Base-by-base conservation (phyloP, 2,329 filamentous ascomycete genomes). In the Cladosporium sp. region DNA sequence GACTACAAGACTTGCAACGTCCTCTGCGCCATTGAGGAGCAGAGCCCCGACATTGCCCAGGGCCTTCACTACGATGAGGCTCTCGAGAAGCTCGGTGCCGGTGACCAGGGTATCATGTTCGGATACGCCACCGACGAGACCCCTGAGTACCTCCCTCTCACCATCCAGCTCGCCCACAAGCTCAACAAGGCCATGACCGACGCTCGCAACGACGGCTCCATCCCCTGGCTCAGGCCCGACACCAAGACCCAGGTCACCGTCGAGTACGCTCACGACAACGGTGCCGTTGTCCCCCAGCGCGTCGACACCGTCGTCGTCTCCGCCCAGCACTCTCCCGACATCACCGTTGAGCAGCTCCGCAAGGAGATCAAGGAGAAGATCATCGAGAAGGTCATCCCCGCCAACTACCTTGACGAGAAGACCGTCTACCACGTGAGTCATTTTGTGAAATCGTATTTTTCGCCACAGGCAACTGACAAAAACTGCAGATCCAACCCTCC, bases 101-200 rank as follows among this genome's bases (percentile, higher is more conserved):
- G 93, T 86, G 93, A 98, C 77, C 93, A 98, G 81, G 93, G 93
- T 80, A 96, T 98, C 81, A 98, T 98, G 93, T 98, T 98, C 76
- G 93, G 93, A 67, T 98, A 98, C 82, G 93, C 93, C 73, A 95
- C 93, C 67, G 93, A 98, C 68, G 93, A 98, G 83, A 97, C 93
- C 65, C 91, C 92, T 56, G 93, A 98, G 79, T 83, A 95, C 64
- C 88, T 97, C 71, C 93, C 93, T 61, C 80, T 98, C 67, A 97
- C 92, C 66, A 81, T 97, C 63, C 82, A 92, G 67, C 84, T 97
- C 68, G 86, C 93, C 67, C 93, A 98, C 84, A 90, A 91, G 81
- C 88, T 98, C 65, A 98, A 98, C 78, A 80, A 85, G 69, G 89
- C 89, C 72, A 95, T 98, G 91, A 87, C 84, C 58, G 80, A 84